These are phyloP conservation scores for Kodamaea fukazawae DNA, from an alignment of 805 yeast genomes.

Conservation along the genomic window DNA sequence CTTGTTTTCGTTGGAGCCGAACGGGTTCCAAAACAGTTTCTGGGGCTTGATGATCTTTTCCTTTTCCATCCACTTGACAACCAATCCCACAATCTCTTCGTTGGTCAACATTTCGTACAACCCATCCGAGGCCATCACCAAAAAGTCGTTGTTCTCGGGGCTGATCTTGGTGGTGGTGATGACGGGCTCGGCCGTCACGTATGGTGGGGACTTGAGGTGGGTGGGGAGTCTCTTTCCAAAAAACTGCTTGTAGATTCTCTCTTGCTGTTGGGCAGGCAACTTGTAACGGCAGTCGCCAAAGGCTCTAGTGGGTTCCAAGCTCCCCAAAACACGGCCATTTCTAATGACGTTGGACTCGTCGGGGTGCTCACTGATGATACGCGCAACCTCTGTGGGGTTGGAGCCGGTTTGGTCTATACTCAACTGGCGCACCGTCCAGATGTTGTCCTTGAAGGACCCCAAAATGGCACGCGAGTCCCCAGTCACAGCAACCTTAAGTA, in stretches of 20 bases:
- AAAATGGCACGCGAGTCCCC: slow-evolving; percentile 94
- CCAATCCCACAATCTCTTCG: slow-evolving; percentile 89
- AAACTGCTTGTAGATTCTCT: slow-evolving; percentile 65
- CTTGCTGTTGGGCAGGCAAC: slow-evolving; percentile 74
- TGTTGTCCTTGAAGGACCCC: slow-evolving; percentile 66
- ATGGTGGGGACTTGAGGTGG: slow-evolving; percentile 84
- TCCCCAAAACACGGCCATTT: slow-evolving; percentile 88
- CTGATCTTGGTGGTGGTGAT: slow-evolving; percentile 75
- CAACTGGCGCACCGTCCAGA: slow-evolving; percentile 86
- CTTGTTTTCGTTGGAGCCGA: slow-evolving; percentile 43
- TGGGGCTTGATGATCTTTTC: slow-evolving; percentile 59
- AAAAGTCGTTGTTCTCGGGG: slow-evolving; percentile 72
- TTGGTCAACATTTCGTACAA: slow-evolving; percentile 86
- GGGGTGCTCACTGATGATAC: slow-evolving; percentile 87
- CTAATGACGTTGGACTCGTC: slow-evolving; percentile 79
- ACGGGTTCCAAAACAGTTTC: slow-evolving; percentile 45
- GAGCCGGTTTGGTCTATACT: slow-evolving; percentile 94
- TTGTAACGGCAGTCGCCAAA: slow-evolving; percentile 97
- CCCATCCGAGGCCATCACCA: slow-evolving; percentile 94
- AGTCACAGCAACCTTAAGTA: slow-evolving; percentile 86
- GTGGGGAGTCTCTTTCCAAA: slow-evolving; percentile 79
- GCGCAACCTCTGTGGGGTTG: slow-evolving; percentile 78
- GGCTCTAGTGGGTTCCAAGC: slow-evolving; percentile 92
- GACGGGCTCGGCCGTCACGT: slow-evolving; percentile 95
- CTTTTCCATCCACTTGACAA: slow-evolving; percentile 87